Percentiles rank a stretch among this genome's conserved stretches.
These are phyloP conservation scores for Inga laurina DNA, from an alignment of 306 rosid species.

Conservation along the genomic window DNA sequence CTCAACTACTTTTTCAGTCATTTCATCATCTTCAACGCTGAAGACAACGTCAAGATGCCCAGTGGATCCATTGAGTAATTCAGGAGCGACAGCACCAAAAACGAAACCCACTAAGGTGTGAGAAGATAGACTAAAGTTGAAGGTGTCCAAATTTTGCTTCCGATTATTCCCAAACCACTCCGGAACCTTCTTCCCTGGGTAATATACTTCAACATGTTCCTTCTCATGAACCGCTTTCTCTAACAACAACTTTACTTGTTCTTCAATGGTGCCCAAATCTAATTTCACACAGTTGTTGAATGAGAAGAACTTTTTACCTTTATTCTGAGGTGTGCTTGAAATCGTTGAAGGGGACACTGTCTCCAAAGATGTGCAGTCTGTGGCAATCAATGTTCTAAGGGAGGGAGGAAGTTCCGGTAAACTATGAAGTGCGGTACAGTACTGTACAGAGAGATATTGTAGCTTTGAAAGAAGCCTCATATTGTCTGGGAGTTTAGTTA, in stretches of 20 bases:
- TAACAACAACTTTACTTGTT: neutral
- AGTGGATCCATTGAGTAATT: too few species aligned
- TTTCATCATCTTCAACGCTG: too few species aligned
- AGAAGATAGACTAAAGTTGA: neutral
- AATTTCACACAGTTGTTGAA: neutral
- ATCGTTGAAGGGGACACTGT: too few species aligned
- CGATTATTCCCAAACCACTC: neutral
- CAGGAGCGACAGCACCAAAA: neutral
- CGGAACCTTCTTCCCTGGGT: too few species aligned
- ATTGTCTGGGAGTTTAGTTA: too few species aligned
- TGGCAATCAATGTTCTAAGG: too few species aligned
- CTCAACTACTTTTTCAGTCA: too few species aligned
- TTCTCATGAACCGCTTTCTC: neutral
- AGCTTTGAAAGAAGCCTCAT: neutral
- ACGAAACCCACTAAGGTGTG: constrained; percentile 1
- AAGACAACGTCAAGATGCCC: too few species aligned
- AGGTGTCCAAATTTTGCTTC: neutral
- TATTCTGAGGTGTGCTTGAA: neutral
- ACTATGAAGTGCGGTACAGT: neutral
- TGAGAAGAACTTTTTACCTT: neutral
- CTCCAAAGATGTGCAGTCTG: too few species aligned
- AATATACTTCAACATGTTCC: too few species aligned
- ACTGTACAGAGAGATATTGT: neutral
- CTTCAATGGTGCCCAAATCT: neutral
- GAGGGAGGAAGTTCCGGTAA: too few species aligned